phyloP scores from a whole-genome alignment of 805 yeast genomes.

The Crinitomyces ghanaensis region DNA sequence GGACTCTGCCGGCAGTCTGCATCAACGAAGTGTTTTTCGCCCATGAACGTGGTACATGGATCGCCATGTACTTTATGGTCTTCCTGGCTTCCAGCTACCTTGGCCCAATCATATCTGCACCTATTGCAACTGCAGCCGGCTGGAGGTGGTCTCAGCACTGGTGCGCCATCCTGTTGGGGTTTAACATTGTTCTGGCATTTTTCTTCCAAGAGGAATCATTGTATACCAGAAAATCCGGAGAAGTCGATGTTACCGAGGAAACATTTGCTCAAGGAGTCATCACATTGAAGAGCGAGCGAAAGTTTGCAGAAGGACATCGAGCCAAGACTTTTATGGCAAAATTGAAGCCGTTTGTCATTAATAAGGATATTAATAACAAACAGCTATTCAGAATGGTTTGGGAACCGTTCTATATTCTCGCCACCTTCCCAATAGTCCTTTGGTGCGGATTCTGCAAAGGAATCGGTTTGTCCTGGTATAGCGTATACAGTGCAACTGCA shows the following conservation, averaged over 20 bases:
- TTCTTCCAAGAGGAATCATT: slow-evolving; percentile 63
- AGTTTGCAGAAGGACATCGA: too few species aligned
- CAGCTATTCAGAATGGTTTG: too few species aligned
- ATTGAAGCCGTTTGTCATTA: too few species aligned
- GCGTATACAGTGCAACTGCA: slow-evolving; percentile 6
- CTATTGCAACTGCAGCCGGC: slow-evolving; percentile 45
- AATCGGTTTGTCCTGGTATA: slow-evolving; percentile 8
- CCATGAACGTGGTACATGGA: slow-evolving; percentile 62
- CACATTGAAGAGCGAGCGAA: slow-evolving; percentile 2
- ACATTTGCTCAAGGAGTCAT: slow-evolving; percentile 1
- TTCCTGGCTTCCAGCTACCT: slow-evolving; percentile 68
- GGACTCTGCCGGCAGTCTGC: slow-evolving; percentile 57
- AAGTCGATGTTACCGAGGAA: slow-evolving; percentile 4
- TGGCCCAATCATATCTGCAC: slow-evolving; percentile 71
- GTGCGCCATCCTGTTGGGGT: slow-evolving; percentile 55
- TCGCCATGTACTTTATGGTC: slow-evolving; percentile 64
- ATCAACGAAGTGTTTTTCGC: slow-evolving; percentile 61
- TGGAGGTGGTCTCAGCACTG: slow-evolving; percentile 74
- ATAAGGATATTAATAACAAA: too few species aligned
- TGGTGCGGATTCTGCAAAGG: slow-evolving; percentile 11
- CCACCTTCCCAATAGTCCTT: slow-evolving; percentile 7
- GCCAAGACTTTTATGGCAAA: too few species aligned
- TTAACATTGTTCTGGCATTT: slow-evolving; percentile 39
- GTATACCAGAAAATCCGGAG: slow-evolving; percentile 28
- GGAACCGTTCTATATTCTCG: slow-evolving; percentile 3